These are phyloP conservation scores for Pseudocercospora crystallina DNA, from an alignment of 2,329 filamentous ascomycete genomes.

Conservation along the genomic window DNA sequence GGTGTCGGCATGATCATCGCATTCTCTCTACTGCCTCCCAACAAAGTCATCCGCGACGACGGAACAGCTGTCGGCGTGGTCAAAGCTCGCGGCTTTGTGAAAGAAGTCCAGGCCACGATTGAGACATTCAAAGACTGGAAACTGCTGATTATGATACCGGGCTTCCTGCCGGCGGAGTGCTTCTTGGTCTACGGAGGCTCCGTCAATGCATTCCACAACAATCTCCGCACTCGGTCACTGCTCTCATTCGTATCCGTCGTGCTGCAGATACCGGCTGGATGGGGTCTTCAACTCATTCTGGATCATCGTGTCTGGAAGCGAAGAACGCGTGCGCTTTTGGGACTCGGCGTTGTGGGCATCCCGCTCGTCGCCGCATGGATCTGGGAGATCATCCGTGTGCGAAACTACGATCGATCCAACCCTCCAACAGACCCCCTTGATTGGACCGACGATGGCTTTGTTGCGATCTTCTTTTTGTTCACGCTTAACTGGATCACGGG, in stretches of 20 bases:
- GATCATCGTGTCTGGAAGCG: conserved; percentile 6
- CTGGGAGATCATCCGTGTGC: conserved; percentile 32
- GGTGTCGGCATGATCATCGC: conserved; percentile 10
- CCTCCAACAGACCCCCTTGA: conserved; percentile 23
- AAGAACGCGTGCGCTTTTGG: conserved; percentile 21
- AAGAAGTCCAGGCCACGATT: conserved; percentile 35
- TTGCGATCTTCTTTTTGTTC: conserved; percentile 28
- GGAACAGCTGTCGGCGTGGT: conserved; percentile 30
- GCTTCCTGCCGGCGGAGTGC: conserved; percentile 31
- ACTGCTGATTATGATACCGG: conserved; percentile 31
- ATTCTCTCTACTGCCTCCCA: conserved; percentile 23
- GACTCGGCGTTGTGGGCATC: conserved; percentile 26
- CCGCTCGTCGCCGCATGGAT: conserved; percentile 32
- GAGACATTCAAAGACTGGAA: conserved; percentile 31
- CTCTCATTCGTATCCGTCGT: conserved; percentile 35
- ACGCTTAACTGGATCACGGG: conserved; percentile 26
- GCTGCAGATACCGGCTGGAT: conserved; percentile 34
- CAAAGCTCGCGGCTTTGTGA: conserved; percentile 27
- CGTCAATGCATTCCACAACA: conserved; percentile 35
- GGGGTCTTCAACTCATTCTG: conserved; percentile 22
- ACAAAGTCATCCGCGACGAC: conserved; percentile 31
- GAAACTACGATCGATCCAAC: conserved; percentile 26
- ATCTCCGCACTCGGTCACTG: conserved; percentile 31
- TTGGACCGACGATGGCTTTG: conserved; percentile 29
- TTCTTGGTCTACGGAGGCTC: conserved; percentile 38